phyloP scores from a whole-genome alignment of 495 filamentous ascomycete genomes.

The Aspergillus bertholletiae region DNA sequence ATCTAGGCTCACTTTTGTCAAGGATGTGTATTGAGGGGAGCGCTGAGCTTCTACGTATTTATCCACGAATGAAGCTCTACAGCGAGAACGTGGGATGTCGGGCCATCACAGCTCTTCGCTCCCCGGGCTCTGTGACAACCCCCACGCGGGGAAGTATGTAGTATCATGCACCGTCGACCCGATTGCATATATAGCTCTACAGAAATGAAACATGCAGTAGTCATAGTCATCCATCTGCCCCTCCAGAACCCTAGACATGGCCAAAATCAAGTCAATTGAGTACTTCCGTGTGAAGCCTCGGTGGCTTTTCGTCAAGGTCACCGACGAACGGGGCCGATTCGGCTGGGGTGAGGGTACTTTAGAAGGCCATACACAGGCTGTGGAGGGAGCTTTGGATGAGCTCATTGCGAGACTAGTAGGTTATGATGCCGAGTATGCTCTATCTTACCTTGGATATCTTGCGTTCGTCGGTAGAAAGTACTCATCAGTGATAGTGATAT shows the following conservation, averaged over 20 bases:
- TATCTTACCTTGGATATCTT: not conserved
- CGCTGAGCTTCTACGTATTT: not conserved
- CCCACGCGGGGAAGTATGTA: conserved; percentile 9
- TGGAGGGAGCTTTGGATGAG: conserved; percentile 75
- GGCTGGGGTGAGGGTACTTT: conserved; percentile 84
- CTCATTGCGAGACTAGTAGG: conserved; percentile 61
- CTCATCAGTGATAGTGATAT: conserved; percentile 56
- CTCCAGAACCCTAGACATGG: conserved; percentile 42
- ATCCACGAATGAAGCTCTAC: not conserved
- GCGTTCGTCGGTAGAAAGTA: not conserved
- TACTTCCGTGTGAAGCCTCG: conserved; percentile 76
- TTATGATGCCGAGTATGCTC: conserved; percentile 70
- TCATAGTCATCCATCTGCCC: not conserved
- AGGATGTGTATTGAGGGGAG: not conserved
- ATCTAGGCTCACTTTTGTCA: not conserved
- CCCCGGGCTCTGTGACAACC: not conserved
- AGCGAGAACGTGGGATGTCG: not conserved
- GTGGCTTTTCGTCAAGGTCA: conserved; percentile 82
- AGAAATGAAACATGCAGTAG: not conserved
- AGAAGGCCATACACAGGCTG: conserved; percentile 73
- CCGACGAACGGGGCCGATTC: conserved; percentile 56
- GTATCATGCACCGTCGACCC: not conserved
- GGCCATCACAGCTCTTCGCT: not conserved
- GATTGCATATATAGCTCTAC: not conserved
- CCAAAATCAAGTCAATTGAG: conserved; percentile 67